Conservation (phyloP, 1,284 basidiomycete species). For the Trametes polyzona region DNA sequence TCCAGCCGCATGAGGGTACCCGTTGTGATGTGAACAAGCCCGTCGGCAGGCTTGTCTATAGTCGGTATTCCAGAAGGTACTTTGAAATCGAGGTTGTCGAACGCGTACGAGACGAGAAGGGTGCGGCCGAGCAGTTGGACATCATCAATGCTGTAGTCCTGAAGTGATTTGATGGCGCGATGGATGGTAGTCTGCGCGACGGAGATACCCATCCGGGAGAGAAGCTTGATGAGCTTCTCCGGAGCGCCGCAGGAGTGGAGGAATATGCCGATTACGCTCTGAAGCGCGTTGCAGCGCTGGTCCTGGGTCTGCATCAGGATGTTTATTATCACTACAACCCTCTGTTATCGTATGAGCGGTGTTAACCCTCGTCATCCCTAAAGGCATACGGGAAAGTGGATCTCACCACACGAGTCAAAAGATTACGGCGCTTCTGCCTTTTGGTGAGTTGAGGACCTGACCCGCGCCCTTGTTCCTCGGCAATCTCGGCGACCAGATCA, state of each 20-base stretch:
- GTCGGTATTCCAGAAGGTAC: conserved; percentile 30
- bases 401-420: too few species aligned
- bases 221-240: conserved; percentile 31
- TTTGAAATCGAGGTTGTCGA: conserved; percentile 39
- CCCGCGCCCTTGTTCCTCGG: not conserved
- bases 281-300: conserved; percentile 33
- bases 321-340: conserved; percentile 32
- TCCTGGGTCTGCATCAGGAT: conserved; percentile 37
- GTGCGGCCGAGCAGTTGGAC: not conserved
- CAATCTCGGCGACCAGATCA: not conserved
- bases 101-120: not conserved
- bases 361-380: too few species aligned
- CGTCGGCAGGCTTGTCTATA: conserved; percentile 21
- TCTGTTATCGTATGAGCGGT: conserved; percentile 25
- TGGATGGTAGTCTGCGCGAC: conserved; percentile 27
- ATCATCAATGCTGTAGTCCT: not conserved
- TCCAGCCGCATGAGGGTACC: conserved; percentile 30
- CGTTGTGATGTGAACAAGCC: conserved; percentile 34
- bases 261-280: conserved; percentile 33
- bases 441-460: not conserved
- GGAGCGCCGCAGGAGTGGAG: conserved; percentile 33
- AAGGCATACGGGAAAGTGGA: too few species aligned
- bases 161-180: not conserved
- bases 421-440: too few species aligned
- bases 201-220: conserved; percentile 34